Base-by-base conservation (phyloP, 2,329 filamentous ascomycete species). In the Cryphonectria radicalis region DNA sequence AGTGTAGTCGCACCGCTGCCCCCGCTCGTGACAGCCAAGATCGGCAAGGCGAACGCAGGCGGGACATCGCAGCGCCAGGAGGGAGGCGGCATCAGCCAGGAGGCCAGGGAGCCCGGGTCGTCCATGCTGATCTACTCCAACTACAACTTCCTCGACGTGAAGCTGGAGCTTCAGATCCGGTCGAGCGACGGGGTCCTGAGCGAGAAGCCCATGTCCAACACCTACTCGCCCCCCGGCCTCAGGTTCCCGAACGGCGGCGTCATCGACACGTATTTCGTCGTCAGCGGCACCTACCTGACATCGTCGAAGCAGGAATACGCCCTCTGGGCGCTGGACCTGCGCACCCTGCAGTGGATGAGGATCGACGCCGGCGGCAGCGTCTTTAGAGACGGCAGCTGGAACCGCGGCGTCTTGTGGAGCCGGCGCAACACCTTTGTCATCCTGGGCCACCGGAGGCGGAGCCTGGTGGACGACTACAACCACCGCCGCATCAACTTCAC, bases 291-390 rank as follows among this genome's bases (percentile, higher is more conserved):
- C 0, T 98, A 98, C 79, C 87, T 99, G 71, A 99, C 96, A 0
- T 98, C 95, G 0, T 98, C 95, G 1, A 98, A 98, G 82, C 95
- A 98, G 79, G 96, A 99, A 80, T 99, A 98, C 81, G 95, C 96
- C 0, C 86, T 99, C 1, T 99, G 96, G 96, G 95, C 96, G 2
- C 83, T 99, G 64, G 95, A 99, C 78, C 82, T 99, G 70, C 90
- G 92, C 71, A 96, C 91, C 0, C 83, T 99, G 68, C 96, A 92
- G 0, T 99, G 96, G 96, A 95, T 92, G 69, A 92, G 95, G 11
- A 98, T 99, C 75, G 96, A 99, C 81, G 96, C 95, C 0, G 95
- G 95, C 35, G 95, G 93, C 11, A 95, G 91, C 73, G 95, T 98
- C 3, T 98, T 99, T 80, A 95, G 93, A 77, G 94, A 97, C 79